Base-by-base conservation (phyloP, 2,329 filamentous ascomycete species). In the Metarhizium humberi region DNA sequence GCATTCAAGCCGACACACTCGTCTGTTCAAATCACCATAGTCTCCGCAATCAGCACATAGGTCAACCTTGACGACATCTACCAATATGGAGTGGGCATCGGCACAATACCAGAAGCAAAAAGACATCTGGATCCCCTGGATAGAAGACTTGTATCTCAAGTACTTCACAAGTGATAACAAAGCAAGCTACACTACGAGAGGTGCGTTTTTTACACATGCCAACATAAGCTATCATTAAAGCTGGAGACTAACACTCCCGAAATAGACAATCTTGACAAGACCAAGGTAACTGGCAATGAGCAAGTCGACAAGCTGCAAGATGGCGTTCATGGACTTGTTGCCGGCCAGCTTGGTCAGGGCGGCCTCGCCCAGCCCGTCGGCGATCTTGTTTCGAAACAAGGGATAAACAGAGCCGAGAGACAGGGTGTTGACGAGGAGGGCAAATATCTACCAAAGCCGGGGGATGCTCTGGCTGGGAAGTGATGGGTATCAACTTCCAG, bases 121-220 rank as follows among this genome's bases (percentile, higher is more conserved):
- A 70, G 85, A 90, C 66, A 78, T 72, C 63, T 90, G 87, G 87
- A 79, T 88, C 67, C 87, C 87, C 1, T 90, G 87, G 86, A 73
- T 89, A 55, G 86, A 90, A 69, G 87, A 90, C 67, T 69, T 82
- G 57, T 88, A 88, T 67, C 77, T 90, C 32, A 76, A 78, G 53
- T 89, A 81, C 76, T 89, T 89, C 69, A 87, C 85, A 63, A 86
- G 85, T 59, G 85, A 89, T 66, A 90, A 90, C 77, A 89, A 90
- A 71, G 80, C 85, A 5, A 85, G 80, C 66, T 90, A 90, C 64
- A 75, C 81, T 6, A 78, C 85, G 2, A 88, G 86, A 70, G 78
- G 86, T 88, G 68, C 38, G 73, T 68, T 25, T 8, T 3, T 29
- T 36, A 42, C 36, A 10, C n/a, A 13, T 16, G 2, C 11, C 6